Evolutionary conservation across 148 eudicot species (phyloP).

Genomic region (Fallopia convolvulus): DNA sequence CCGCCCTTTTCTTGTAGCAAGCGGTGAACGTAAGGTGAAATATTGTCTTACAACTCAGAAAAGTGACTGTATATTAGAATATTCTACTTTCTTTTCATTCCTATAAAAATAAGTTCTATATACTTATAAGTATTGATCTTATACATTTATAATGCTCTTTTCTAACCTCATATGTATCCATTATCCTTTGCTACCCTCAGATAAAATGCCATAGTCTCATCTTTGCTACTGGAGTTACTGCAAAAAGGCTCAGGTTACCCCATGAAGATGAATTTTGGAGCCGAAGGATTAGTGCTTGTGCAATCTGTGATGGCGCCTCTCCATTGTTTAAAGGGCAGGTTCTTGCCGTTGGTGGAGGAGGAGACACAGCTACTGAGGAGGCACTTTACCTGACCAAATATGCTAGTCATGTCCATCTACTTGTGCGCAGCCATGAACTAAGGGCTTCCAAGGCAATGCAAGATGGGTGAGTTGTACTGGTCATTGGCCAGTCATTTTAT

Average conservation of each 20-base stretch:
- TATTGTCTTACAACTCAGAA: conserved; percentile 4
- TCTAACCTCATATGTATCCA: background rate
- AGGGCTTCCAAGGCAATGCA: conserved; percentile 99
- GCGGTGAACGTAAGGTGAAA: conserved; percentile 92
- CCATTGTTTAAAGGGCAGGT: conserved; percentile 95
- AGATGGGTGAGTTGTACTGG: conserved; percentile 53
- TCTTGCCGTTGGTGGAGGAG: conserved; percentile 99
- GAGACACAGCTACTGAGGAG: conserved; percentile 99
- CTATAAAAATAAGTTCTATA: background rate
- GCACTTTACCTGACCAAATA: conserved; percentile 91
- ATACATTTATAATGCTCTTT: background rate
- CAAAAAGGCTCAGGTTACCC: conserved; percentile 75
- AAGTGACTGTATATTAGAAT: background rate
- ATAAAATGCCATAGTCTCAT: conserved; percentile 79
- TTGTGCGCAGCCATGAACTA: conserved; percentile 72
- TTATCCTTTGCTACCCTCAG: conserved; percentile 31
- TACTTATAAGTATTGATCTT: background rate
- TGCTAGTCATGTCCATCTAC: conserved; percentile 94
- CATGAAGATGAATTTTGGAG: conserved; percentile 98
- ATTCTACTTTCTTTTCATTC: background rate
- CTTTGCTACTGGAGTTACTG: conserved; percentile 91
- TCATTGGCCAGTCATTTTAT: background rate
- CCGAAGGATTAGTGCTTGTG: conserved; percentile 98
- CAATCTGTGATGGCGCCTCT: conserved; percentile 99
- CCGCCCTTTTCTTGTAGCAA: conserved; percentile 72